A percentile compares a stretch with the other conserved stretches of the same genome.
These are phyloP conservation scores for Aspergillus sp. DNA, from an alignment of 2,329 filamentous ascomycete species.

Conservation along the genomic window DNA sequence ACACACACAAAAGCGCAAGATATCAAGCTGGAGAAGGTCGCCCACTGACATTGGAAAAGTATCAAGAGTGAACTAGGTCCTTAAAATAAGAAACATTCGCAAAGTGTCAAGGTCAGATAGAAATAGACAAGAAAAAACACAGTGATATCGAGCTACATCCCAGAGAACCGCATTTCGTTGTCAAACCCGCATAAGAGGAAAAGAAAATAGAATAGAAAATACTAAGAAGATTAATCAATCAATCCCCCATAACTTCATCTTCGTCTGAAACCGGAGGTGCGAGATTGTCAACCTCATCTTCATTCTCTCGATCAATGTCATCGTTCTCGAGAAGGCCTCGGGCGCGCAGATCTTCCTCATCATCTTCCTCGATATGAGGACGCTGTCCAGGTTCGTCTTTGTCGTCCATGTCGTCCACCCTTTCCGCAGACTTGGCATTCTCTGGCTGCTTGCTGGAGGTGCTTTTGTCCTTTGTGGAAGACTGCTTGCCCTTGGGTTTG, in stretches of 20 bases:
- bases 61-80: not conserved
- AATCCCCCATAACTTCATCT: slow-evolving; percentile 45
- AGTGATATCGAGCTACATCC: not conserved
- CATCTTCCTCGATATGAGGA: slow-evolving; percentile 39
- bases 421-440: slow-evolving; percentile 38
- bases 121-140: not conserved
- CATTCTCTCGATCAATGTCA: slow-evolving; percentile 40
- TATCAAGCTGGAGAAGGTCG: no score
- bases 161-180: slow-evolving; percentile 10
- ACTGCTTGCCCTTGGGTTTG: slow-evolving; percentile 34
- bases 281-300: slow-evolving; percentile 24
- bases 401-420: slow-evolving; percentile 43
- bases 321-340: slow-evolving; percentile 38
- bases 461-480: slow-evolving; percentile 15
- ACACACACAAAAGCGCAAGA: no score
- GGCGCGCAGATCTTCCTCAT: slow-evolving; percentile 38
- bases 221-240: slow-evolving; percentile 7
- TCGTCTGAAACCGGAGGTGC: slow-evolving; percentile 32
- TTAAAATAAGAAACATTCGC: slow-evolving; percentile 2
- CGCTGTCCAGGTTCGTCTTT: slow-evolving; percentile 26
- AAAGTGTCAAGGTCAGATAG: slow-evolving; percentile 7
- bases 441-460: slow-evolving; percentile 19
- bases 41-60: no score
- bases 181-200: slow-evolving; percentile 4
- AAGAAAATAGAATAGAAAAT: slow-evolving; percentile 3